phyloP scores from a whole-genome alignment of 495 filamentous ascomycete genomes.

The Aspergillus kassunensis region DNA sequence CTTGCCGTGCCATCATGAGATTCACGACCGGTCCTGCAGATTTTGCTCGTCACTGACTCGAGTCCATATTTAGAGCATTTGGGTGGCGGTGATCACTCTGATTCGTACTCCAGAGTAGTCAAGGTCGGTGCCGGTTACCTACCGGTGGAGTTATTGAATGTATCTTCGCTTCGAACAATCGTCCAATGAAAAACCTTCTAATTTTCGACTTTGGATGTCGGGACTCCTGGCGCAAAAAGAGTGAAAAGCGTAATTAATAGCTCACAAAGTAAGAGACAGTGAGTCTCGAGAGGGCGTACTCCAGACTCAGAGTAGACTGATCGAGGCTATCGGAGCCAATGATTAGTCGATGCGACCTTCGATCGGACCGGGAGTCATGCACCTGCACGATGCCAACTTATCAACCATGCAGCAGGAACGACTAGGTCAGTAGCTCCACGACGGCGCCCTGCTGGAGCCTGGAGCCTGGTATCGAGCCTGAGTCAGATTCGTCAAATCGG shows the following conservation, averaged over 20 bases:
- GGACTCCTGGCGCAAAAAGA: too few relatives aligned
- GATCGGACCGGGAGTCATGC: constrained; percentile 2
- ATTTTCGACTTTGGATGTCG: too few relatives aligned
- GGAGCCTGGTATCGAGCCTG: constrained; percentile 12
- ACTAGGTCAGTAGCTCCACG: constrained; percentile 6
- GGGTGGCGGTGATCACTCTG: neutral
- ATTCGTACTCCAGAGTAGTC: too few relatives aligned
- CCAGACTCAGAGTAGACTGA: too few relatives aligned
- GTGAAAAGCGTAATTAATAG: neutral
- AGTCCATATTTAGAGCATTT: neutral
- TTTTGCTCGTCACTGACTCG: neutral
- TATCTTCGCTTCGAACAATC: too few relatives aligned
- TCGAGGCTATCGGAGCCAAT: constrained; percentile 1
- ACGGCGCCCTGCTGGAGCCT: constrained; percentile 1
- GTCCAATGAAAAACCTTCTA: too few relatives aligned
- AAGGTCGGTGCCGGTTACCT: too few relatives aligned
- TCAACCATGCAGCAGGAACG: constrained; percentile 14
- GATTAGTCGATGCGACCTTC: constrained; percentile 9
- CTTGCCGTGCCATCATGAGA: neutral
- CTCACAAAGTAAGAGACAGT: constrained; percentile 1
- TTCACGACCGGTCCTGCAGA: neutral
- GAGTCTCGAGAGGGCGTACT: neutral
- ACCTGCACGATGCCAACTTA: constrained; percentile 8
- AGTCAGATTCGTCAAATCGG: constrained; percentile 17
- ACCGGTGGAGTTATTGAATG: too few relatives aligned